Base-by-base conservation (phyloP, 2,329 filamentous ascomycete genomes). In the Verticillium albo-atrum region DNA sequence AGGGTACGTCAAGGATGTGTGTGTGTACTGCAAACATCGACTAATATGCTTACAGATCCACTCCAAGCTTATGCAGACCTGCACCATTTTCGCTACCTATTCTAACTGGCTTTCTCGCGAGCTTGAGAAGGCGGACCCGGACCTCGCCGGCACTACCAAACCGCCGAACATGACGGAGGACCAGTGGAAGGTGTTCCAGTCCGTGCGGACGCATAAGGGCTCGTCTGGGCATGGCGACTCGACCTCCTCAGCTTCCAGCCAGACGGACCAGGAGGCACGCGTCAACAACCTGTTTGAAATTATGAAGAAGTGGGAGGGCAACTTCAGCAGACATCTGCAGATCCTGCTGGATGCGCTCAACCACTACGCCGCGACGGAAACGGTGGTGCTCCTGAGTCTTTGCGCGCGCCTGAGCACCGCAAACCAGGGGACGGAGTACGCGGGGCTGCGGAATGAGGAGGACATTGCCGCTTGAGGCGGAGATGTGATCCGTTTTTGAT, bases 341-440 rank as follows among this genome's bases (percentile, higher is more conserved):
- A 97, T 98, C 65, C 75, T 99, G 68, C 86, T 98, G 37, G 95
- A 98, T 71, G 94, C 92, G 62, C 81, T 99, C 63, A 98, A 99
- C 68, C 97, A 98, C 74, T 96, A 97, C 68, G 95, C 95, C 3
- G 95, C 95, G 0, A 98, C 95, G 0, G 95, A 99, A 78, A 98
- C 95, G 42, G 94, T 97, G 3, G 95, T 97, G 20, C 82, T 99
- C 64, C 77, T 98, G 63, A 94, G 93, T 65, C 79, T 99, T 17
- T 96, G 92, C 70, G 92, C 92, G 14, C 78, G 92, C 62, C 71
- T 96, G 68, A 93, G 89, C 68, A 91, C 89, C 61, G 91, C 90
- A 14, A 92, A 90, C 62, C 90, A 93, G 70, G 90, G 90, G 23
- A 88, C 85, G 0, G 84, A 88, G 69, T 87, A 82, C 67, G 82